Evolutionary conservation across 352 stramenopile species (phyloP).

Genomic region (Phytophthora sp.): DNA sequence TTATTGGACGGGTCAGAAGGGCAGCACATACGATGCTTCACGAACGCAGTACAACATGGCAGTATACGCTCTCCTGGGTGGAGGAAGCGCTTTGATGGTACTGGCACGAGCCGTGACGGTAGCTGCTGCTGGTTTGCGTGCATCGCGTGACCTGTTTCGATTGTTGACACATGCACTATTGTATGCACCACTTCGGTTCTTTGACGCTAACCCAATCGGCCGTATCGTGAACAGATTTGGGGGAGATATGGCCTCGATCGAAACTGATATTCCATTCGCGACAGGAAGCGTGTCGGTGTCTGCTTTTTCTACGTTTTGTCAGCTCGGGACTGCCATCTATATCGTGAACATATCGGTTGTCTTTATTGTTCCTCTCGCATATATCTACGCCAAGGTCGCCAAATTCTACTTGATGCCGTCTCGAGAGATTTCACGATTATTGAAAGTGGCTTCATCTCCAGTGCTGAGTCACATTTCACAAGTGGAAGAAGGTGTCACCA

Average conservation of each 20-base stretch:
- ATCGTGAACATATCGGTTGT: slow-evolving; percentile 79
- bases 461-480: slow-evolving; percentile 42
- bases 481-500: slow-evolving; percentile 34
- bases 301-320: slow-evolving; percentile 69
- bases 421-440: slow-evolving; percentile 47
- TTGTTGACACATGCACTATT: slow-evolving; percentile 80
- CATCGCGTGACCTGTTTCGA: slow-evolving; percentile 73
- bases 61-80: slow-evolving; percentile 34
- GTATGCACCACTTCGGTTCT: slow-evolving; percentile 88
- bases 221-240: slow-evolving; percentile 91
- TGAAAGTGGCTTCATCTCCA: slow-evolving; percentile 45
- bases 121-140: slow-evolving; percentile 31
- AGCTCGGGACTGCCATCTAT: slow-evolving; percentile 74
- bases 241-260: slow-evolving; percentile 87
- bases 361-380: slow-evolving; percentile 81
- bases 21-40: slow-evolving; percentile 12
- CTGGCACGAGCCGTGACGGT: slow-evolving; percentile 31
- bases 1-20: slow-evolving; percentile 44
- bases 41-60: slow-evolving; percentile 26
- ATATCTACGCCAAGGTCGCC: slow-evolving; percentile 72
- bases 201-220: slow-evolving; percentile 90
- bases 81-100: slow-evolving; percentile 37
- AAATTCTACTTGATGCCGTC: slow-evolving; percentile 47
- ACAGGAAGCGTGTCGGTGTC: slow-evolving; percentile 52
- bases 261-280: slow-evolving; percentile 60